Evolutionary conservation across 2,329 filamentous ascomycete species (phyloP).

Genomic region (Sarocladium kiliense): DNA sequence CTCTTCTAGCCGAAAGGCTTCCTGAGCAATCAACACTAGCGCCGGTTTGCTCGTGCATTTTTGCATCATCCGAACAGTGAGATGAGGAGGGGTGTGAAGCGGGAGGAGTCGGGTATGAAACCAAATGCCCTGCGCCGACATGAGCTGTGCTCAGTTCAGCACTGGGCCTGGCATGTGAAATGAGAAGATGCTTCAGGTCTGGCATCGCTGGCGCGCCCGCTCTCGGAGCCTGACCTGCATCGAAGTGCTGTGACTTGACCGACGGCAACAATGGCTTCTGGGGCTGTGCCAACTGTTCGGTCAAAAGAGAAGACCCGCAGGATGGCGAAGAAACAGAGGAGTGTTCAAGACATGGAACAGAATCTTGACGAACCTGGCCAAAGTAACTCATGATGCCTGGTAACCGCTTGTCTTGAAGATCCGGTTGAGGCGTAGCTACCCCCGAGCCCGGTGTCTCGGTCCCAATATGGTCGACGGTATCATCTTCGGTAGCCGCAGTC

Average conservation of each 20-base stretch:
- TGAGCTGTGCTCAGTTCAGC: neutral
- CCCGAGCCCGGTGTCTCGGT: slow-evolving; percentile 85
- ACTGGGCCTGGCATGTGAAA: slow-evolving; percentile 5
- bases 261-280: neutral
- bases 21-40: neutral
- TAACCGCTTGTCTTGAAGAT: slow-evolving; percentile 89
- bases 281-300: neutral
- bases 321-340: slow-evolving; percentile 24
- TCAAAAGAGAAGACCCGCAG: neutral
- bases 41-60: neutral
- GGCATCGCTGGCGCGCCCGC: neutral
- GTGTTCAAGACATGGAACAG: slow-evolving; percentile 46
- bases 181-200: slow-evolving; percentile 6
- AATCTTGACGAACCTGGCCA: slow-evolving; percentile 95
- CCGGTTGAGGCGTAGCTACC: slow-evolving; percentile 87
- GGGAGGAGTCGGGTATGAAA: slow-evolving; percentile 52
- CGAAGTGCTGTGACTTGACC: neutral
- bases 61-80: slow-evolving; percentile 17
- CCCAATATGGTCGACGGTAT: slow-evolving; percentile 70
- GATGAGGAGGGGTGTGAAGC: slow-evolving; percentile 42
- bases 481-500: slow-evolving; percentile 59
- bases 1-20: slow-evolving; percentile 3
- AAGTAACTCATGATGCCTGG: slow-evolving; percentile 97
- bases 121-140: neutral
- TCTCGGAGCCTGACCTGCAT: neutral